Evolutionary conservation across 108 stramenopile genomes (phyloP), one percentile per base, ranked within the genome.

Genomic region (Aurantiochytrium sp.): DNA sequence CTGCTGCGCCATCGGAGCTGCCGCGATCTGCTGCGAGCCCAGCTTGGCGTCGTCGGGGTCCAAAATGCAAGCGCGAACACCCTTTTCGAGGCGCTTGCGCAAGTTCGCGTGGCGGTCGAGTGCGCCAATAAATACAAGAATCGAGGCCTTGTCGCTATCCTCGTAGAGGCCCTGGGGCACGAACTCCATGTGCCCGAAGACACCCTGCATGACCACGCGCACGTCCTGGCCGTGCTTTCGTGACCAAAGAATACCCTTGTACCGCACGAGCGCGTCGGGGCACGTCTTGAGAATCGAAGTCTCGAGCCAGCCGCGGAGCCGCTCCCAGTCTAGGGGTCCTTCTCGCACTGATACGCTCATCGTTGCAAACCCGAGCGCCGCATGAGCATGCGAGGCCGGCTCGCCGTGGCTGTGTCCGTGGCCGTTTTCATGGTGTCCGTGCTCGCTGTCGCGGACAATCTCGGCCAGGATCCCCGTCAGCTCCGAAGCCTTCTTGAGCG

Each of bases 141-240:
- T 24, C 8, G 42, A 48, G 45, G 10, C 6, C 73, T 81, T 81
- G 45, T 81, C 73, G 50, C 32, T 24, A 24, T 81, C 73, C 39
- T 30, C 12, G 3, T 48, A 48, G 19, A 81, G 12, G 17, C 73
- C 42, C 1, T 81, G 42, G 30, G 42, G 73, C 6, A 42, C 17
- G 39, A 81, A 81, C 10, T 81, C 73, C 73, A 81, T 48, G 3
- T 81, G 73, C 0, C 73, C 73, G 39, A 48, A 81, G 73, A 81
- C 73, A 42, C 73, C 73, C 30, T 81, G 73, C 39, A 81, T 41
- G 8, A 81, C 73, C 10, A 48, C 42, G 12, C 73, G 73, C 27
- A 48, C 45, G 32, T 81, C 73, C 17, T 48, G 45, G 6, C 45
- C 45, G 39, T 48, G 45, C 45, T 42, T 41, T 24, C 73, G 39